Percentiles rank a stretch among this genome's conserved stretches.
Conservation (phyloP, 371 early-diverging fungal species). For the Coemansia sp. region DNA sequence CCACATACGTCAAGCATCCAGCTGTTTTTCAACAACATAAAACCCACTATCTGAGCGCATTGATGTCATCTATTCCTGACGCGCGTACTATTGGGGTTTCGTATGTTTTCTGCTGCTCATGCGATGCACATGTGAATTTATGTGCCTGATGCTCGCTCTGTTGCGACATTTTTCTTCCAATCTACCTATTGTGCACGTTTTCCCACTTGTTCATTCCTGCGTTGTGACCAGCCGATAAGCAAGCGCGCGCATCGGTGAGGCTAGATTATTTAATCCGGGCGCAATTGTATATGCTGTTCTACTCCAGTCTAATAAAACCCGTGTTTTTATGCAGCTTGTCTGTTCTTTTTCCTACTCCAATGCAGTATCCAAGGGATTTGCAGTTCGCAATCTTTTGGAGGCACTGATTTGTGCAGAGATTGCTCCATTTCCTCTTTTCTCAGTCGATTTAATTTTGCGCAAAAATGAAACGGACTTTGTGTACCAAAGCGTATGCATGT, state of each 20-base stretch:
- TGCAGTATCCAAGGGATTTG: slow-evolving; percentile 1
- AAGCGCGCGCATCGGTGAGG: not conserved
- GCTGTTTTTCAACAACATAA: not conserved
- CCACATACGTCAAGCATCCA: not conserved
- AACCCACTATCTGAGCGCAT: not conserved
- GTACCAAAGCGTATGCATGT: not conserved
- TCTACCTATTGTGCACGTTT: not conserved
- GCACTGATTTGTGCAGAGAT: not conserved
- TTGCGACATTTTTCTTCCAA: not conserved
- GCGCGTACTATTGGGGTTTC: not conserved
- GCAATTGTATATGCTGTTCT: no score
- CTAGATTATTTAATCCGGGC: not conserved
- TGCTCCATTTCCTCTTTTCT: not conserved
- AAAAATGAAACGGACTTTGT: not conserved
- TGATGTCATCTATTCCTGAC: no score
- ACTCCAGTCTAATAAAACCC: no score
- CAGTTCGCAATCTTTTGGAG: not conserved
- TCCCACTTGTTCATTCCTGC: not conserved
- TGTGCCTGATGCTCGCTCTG: not conserved
- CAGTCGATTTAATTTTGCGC: not conserved
- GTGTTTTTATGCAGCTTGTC: no score
- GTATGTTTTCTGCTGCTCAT: not conserved
- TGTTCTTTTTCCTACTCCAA: not conserved
- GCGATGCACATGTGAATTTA: not conserved
- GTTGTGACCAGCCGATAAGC: not conserved